phyloP scores from a whole-genome alignment of 2,329 filamentous ascomycete species.

The Clonostachys solani region DNA sequence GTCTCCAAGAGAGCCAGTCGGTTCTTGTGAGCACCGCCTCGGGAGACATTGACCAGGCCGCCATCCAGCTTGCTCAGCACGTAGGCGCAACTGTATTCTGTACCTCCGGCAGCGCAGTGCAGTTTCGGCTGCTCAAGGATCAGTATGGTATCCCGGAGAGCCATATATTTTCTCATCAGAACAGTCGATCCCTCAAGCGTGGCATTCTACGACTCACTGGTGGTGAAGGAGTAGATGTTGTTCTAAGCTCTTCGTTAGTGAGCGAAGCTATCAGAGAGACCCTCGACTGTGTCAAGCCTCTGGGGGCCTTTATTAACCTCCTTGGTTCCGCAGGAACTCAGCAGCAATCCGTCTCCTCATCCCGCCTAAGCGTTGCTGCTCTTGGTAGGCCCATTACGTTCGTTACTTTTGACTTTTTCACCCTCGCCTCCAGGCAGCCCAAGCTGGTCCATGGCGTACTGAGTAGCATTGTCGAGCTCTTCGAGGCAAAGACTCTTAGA shows the following conservation, averaged over 20 bases:
- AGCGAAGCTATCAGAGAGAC: slow-evolving; percentile 35
- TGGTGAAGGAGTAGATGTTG: slow-evolving; percentile 62
- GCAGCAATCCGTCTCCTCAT: too few relatives aligned
- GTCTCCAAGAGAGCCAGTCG: slow-evolving; percentile 8
- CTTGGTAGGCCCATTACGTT: slow-evolving; percentile 41
- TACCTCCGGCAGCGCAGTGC: slow-evolving; percentile 14
- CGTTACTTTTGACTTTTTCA: slow-evolving; percentile 38
- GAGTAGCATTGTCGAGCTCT: not conserved
- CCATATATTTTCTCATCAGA: slow-evolving; percentile 18
- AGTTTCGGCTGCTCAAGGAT: slow-evolving; percentile 29
- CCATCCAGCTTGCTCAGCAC: slow-evolving; percentile 16
- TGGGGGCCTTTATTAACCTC: slow-evolving; percentile 40
- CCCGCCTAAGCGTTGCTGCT: slow-evolving; percentile 37
- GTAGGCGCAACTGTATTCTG: slow-evolving; percentile 11
- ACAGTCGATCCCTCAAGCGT: slow-evolving; percentile 11
- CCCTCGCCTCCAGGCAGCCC: slow-evolving; percentile 34
- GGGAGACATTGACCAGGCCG: slow-evolving; percentile 22
- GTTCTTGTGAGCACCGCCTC: slow-evolving; percentile 18
- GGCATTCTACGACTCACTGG: slow-evolving; percentile 11
- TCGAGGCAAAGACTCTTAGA: not conserved
- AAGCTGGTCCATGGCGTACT: slow-evolving; percentile 12
- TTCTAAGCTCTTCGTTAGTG: slow-evolving; percentile 46
- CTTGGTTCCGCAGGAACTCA: slow-evolving; percentile 4
- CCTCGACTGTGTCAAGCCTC: slow-evolving; percentile 36
- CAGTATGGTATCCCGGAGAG: slow-evolving; percentile 28